Evolutionary conservation across 2,329 filamentous ascomycete genomes (phyloP).

Genomic region (Epichloe aotearoae): DNA sequence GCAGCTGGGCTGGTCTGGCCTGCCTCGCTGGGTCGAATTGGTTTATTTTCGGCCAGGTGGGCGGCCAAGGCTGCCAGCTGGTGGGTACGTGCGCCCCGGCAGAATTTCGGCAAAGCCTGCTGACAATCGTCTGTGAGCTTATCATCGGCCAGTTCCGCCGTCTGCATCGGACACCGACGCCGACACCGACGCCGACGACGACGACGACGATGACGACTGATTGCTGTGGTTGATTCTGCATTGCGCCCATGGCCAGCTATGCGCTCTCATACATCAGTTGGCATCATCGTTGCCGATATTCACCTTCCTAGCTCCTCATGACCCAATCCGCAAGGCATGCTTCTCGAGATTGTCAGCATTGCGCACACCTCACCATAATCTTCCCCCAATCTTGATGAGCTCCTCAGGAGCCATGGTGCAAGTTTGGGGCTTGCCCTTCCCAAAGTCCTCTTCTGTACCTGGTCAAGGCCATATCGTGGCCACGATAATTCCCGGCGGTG

Average conservation of each 20-base stretch:
- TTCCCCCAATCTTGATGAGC: not conserved
- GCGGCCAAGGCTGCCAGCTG: not conserved
- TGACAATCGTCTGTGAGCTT: not conserved
- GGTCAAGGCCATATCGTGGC: constrained; percentile 71
- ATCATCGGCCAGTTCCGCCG: not conserved
- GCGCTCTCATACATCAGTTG: not conserved
- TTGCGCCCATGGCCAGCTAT: not conserved
- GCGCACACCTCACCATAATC: not conserved
- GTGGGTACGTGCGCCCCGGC: not conserved
- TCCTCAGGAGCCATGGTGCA: constrained; percentile 7
- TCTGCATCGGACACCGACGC: not conserved
- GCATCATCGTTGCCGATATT: not conserved
- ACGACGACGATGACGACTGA: not conserved
- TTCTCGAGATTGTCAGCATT: not conserved
- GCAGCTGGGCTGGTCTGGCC: not conserved
- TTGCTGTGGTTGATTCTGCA: not conserved
- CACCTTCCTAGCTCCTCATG: not conserved
- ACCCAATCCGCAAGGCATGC: not conserved
- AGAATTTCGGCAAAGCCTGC: not conserved
- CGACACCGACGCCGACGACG: not conserved
- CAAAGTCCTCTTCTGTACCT: constrained; percentile 56
- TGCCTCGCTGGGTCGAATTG: constrained; percentile 1
- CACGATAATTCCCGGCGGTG: constrained; percentile 55
- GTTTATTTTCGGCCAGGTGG: constrained; percentile 2
- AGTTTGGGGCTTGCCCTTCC: constrained; percentile 45